Evolutionary conservation across 202 grass and related monocot species (phyloP).

Genomic region (Setaria viridis): DNA sequence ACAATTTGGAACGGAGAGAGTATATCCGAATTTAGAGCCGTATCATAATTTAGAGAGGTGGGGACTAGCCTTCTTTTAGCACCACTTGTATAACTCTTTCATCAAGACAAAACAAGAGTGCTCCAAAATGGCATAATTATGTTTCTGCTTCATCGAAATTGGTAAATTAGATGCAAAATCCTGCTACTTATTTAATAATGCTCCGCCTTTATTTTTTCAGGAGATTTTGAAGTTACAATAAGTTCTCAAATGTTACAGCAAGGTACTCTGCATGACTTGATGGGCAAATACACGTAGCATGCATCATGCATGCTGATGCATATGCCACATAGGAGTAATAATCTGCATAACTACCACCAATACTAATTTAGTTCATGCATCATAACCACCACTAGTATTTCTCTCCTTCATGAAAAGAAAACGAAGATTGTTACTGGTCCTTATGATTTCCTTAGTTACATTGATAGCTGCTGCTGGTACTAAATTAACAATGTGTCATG

Average conservation of each 20-base stretch:
- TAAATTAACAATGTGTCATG: neutral
- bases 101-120: neutral
- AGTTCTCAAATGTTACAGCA: too few relatives aligned
- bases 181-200: neutral
- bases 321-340: neutral
- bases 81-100: neutral
- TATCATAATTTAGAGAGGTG: too few relatives aligned
- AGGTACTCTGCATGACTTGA: neutral
- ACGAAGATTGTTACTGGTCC: neutral
- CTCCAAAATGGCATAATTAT: neutral
- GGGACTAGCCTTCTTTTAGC: too few relatives aligned
- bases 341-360: neutral
- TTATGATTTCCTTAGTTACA: neutral
- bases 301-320: neutral
- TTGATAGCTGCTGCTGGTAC: neutral
- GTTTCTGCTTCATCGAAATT: neutral
- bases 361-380: neutral
- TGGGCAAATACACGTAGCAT: neutral
- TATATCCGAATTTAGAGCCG: too few relatives aligned
- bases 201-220: neutral
- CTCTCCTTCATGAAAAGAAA: neutral
- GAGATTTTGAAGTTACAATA: neutral
- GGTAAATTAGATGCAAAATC: neutral
- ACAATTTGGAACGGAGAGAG: too few relatives aligned
- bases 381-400: conserved; percentile 14